Conservation (phyloP, 1,284 basidiomycete species). For the Cryptococcus maquisensis region DNA sequence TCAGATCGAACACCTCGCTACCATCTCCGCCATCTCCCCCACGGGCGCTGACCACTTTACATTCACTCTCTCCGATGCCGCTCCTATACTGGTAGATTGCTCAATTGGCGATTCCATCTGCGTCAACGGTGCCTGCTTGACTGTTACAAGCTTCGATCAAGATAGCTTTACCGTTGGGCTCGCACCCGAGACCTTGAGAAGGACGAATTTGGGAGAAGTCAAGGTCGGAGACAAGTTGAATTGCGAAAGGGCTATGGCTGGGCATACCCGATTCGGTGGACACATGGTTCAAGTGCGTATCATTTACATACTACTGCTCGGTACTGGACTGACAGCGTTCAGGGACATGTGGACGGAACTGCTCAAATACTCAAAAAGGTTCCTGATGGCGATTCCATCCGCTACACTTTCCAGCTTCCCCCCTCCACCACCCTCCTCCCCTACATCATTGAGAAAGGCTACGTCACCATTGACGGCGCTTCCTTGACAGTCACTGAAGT, state of each 20-base stretch:
- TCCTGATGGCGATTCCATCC: slow-evolving; percentile 82
- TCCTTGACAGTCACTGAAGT: slow-evolving; percentile 88
- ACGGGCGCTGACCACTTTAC: slow-evolving; percentile 60
- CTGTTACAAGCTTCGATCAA: slow-evolving; percentile 76
- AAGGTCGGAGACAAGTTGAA: slow-evolving; percentile 79
- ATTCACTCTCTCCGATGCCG: slow-evolving; percentile 70
- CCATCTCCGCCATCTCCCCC: slow-evolving; percentile 35
- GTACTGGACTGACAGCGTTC: background rate
- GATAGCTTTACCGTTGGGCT: slow-evolving; percentile 87
- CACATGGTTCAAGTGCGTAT: slow-evolving; percentile 87
- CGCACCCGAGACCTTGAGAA: slow-evolving; percentile 87
- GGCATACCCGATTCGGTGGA: slow-evolving; percentile 87
- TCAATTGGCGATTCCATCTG: slow-evolving; percentile 92
- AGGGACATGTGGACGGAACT: slow-evolving; percentile 92
- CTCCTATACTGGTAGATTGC: slow-evolving; percentile 81
- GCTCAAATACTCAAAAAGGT: slow-evolving; percentile 65
- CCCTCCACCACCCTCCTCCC: slow-evolving; percentile 63
- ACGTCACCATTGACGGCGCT: slow-evolving; percentile 89
- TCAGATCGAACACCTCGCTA: slow-evolving; percentile 48
- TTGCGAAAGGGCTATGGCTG: slow-evolving; percentile 90
- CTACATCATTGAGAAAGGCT: slow-evolving; percentile 94
- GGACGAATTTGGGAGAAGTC: slow-evolving; percentile 86
- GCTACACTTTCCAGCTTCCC: slow-evolving; percentile 71
- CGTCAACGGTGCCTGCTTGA: slow-evolving; percentile 78
- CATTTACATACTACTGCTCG: background rate